Percentiles rank a stretch among this genome's conserved stretches.
phyloP scores from a whole-genome alignment of 805 yeast species.

The Wickerhamomyces bovis region DNA sequence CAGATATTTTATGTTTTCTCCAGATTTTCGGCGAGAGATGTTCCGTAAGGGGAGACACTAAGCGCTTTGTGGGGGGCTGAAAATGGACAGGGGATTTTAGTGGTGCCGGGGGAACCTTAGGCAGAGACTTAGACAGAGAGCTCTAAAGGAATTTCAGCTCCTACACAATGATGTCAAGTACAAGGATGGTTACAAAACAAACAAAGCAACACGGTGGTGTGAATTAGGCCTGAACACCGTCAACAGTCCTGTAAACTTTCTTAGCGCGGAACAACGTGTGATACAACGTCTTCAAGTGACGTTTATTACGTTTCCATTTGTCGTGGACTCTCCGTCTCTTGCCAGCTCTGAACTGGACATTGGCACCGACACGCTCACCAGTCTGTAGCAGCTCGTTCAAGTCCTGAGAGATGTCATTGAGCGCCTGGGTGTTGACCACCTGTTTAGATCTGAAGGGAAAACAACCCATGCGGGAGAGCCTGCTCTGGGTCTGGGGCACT shows the following conservation, averaged over 20 bases:
- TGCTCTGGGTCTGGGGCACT: constrained; percentile 4
- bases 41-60: too few species aligned
- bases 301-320: background rate
- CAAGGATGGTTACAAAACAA: too few species aligned
- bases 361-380: background rate
- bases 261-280: background rate
- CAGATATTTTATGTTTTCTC: too few species aligned
- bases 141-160: too few species aligned
- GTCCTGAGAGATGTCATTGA: constrained; percentile 7
- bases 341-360: background rate
- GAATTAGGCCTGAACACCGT: background rate
- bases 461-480: background rate
- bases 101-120: too few species aligned
- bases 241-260: background rate
- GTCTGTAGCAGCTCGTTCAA: background rate
- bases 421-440: constrained; percentile 11
- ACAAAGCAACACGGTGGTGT: too few species aligned
- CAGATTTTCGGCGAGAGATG: background rate
- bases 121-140: too few species aligned
- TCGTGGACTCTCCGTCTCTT: background rate
- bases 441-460: background rate
- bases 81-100: too few species aligned
- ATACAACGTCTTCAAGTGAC: background rate
- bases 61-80: too few species aligned
- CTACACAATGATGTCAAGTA: too few species aligned